Evolutionary conservation across 257 asterid species (phyloP).

Genomic region (Nicotiana benthamiana): DNA sequence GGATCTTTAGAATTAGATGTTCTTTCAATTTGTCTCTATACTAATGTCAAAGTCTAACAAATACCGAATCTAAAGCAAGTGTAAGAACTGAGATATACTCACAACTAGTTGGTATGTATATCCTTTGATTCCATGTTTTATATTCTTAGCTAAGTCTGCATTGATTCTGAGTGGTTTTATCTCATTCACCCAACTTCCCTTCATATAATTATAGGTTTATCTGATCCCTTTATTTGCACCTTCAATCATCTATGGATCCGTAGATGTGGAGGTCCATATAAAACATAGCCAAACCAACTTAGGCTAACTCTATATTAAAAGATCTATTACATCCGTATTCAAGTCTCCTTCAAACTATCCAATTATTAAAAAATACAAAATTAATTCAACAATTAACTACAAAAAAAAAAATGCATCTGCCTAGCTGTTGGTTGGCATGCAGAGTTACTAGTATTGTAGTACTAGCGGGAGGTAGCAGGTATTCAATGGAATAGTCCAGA

Average conservation of each 20-base stretch:
- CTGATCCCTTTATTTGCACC: not conserved
- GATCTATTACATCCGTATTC: not conserved
- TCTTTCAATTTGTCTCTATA: too few relatives aligned
- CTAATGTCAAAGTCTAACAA: not conserved
- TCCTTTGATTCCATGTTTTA: not conserved
- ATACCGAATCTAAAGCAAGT: too few relatives aligned
- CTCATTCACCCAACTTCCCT: too few relatives aligned
- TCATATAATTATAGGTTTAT: too few relatives aligned
- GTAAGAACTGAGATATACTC: too few relatives aligned
- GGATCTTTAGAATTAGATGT: not conserved
- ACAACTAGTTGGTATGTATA: not conserved
- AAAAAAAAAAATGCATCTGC: too few relatives aligned
- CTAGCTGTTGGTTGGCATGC: too few relatives aligned
- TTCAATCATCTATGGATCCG: not conserved
- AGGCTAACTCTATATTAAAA: not conserved
- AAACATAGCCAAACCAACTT: not conserved
- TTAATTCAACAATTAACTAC: not conserved
- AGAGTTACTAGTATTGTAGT: too few relatives aligned
- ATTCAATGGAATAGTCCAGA: too few relatives aligned
- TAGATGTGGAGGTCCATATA: not conserved
- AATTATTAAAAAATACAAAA: not conserved
- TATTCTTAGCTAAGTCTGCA: not conserved
- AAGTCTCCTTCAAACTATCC: not conserved
- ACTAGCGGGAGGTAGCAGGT: too few relatives aligned
- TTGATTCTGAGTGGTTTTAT: too few relatives aligned